Evolutionary conservation across 495 filamentous ascomycete species (phyloP), one percentile per base, ranked within the genome.

Genomic region (Neurospora cerealis): DNA sequence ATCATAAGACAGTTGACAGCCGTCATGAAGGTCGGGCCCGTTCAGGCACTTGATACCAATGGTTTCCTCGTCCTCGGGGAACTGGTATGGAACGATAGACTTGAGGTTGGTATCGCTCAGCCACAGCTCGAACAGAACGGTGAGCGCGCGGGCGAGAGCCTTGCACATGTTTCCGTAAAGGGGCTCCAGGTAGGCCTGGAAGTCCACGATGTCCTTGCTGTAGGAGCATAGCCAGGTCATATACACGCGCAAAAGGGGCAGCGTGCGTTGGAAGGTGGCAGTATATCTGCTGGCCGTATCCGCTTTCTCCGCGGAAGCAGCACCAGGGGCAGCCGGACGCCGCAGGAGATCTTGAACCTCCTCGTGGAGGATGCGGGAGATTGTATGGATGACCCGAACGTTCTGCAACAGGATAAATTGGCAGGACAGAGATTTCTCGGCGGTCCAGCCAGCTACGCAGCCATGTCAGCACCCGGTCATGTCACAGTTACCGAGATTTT

Each of bases 361-460:
- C 4, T 78, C 75, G 39, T 71, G 82, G 39, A 98, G 86, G 42
- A 93, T 84, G 71, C 93, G 90, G 37, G 96, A 88, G 17, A 98
- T 85, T 2, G 88, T 91, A 70, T 91, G 89, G 77, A 97, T 92
- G 0, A 91, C 94, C 39, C 91, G 92, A 69, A 94, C 85, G 75
- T 98, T 99, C 73, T 96, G 86, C 32, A 91, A 87, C 41, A 97
- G 86, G 71, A 92, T 89, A 80, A 92, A 94, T 71, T 91, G 87
- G 79, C 88, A 90, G 4, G 92, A 88, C 72, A 88, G 82, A 24
- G 86, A 83, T 46, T 78, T 79, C 70, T 80, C 76, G 9, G 81
- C 79, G 15, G 83, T 83, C 82, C 80, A 82, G 36, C 82, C 73
- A 42, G 71, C 74, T 80, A 73, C 21, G 8, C n/a, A 39, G 24